Conservation (phyloP, 192 early-diverging fungal genomes). For the Podila verticillata region DNA sequence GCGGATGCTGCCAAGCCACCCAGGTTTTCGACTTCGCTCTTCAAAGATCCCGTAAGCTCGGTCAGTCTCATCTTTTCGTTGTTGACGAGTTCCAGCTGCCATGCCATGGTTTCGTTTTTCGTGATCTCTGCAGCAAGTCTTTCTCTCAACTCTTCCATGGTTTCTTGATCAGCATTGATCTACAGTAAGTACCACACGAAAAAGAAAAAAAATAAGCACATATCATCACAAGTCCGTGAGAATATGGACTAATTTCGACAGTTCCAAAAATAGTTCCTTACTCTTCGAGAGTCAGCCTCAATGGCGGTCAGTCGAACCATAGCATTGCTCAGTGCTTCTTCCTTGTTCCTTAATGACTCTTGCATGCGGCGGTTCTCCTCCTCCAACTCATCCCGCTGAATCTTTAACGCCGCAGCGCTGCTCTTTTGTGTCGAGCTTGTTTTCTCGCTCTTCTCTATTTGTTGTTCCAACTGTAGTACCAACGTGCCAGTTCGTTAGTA, state of each 20-base stretch:
- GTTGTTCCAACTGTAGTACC: conserved; percentile 25
- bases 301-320: conserved; percentile 13
- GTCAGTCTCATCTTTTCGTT: conserved; percentile 33
- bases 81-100: conserved; percentile 27
- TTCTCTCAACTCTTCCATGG: conserved; percentile 26
- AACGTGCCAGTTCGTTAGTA: background rate
- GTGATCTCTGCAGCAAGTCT: conserved; percentile 31
- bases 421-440: conserved; percentile 37
- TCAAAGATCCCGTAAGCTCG: conserved; percentile 23
- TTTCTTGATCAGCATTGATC: conserved; percentile 35
- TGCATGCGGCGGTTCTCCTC: conserved; percentile 33
- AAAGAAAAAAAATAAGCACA: background rate
- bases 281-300: conserved; percentile 17
- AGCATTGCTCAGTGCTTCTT: conserved; percentile 17
- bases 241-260: background rate
- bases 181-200: background rate
- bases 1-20: conserved; percentile 1
- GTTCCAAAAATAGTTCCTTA: background rate
- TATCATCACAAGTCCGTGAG: background rate
- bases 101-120: conserved; percentile 21
- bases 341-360: conserved; percentile 14
- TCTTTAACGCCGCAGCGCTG: conserved; percentile 20
- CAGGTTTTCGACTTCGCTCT: conserved; percentile 25
- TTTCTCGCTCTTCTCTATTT: conserved; percentile 31
- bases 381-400: conserved; percentile 32